These are phyloP conservation scores for Biscogniauxia sp. DNA, from an alignment of 2,329 filamentous ascomycete genomes.

Conservation along the genomic window DNA sequence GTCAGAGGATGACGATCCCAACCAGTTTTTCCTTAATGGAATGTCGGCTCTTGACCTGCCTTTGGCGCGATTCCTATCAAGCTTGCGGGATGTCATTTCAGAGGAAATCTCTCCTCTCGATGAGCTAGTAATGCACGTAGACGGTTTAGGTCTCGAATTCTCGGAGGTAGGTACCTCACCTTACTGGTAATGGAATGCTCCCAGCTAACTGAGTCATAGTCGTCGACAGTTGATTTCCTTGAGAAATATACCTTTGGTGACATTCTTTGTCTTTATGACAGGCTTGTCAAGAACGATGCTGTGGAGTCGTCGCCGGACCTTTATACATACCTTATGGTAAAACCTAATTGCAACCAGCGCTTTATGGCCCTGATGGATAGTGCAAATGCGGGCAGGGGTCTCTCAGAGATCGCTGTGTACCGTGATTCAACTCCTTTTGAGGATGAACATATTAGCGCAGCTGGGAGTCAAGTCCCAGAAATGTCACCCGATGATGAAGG, in stretches of 20 bases:
- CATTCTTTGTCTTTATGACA: conserved; percentile 30
- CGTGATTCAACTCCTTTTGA: conserved; percentile 23
- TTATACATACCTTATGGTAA: conserved; percentile 33
- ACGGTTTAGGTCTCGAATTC: conserved; percentile 34
- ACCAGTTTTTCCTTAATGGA: conserved; percentile 33
- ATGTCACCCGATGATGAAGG: conserved; percentile 17
- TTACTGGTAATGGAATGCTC: background rate
- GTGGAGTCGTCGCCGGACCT: conserved; percentile 25
- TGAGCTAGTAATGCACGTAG: conserved; percentile 33
- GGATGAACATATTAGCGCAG: conserved; percentile 14
- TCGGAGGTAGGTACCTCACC: conserved; percentile 28
- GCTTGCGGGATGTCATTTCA: conserved; percentile 31
- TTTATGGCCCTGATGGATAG: conserved; percentile 32
- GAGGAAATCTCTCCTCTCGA: conserved; percentile 35
- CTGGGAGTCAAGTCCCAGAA: conserved; percentile 7
- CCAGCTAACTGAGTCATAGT: conserved; percentile 26
- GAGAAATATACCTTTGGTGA: conserved; percentile 31
- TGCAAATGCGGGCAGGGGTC: conserved; percentile 30
- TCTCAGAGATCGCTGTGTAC: conserved; percentile 33
- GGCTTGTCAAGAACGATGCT: conserved; percentile 31
- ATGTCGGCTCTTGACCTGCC: conserved; percentile 26
- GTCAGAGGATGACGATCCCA: conserved; percentile 33
- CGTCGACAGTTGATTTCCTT: conserved; percentile 29
- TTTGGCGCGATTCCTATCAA: conserved; percentile 27
- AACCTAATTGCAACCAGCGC: conserved; percentile 31